These are phyloP conservation scores for Spencermartinsiella ligniputridi DNA, from an alignment of 1,139 yeast genomes.

Conservation along the genomic window DNA sequence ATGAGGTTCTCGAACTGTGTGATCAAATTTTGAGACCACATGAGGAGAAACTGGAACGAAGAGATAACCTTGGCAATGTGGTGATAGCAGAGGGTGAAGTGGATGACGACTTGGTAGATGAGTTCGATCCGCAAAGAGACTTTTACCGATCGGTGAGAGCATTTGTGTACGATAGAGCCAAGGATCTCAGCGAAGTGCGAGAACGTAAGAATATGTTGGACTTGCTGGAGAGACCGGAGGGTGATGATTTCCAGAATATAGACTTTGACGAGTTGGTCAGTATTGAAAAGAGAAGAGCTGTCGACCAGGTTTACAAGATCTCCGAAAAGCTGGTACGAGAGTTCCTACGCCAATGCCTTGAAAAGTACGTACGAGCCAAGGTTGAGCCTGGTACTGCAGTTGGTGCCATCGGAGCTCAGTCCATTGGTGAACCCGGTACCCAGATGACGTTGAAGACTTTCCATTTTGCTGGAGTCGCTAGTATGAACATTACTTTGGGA, in stretches of 20 bases:
- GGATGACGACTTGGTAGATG: constrained; percentile 53
- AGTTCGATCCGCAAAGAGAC: constrained; percentile 77
- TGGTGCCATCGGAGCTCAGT: constrained; percentile 98
- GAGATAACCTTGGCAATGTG: constrained; percentile 67
- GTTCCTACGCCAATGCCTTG: constrained; percentile 72
- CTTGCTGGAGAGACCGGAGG: constrained; percentile 42
- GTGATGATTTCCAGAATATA: constrained; percentile 34
- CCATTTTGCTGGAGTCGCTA: constrained; percentile 99
- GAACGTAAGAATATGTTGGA: constrained; percentile 47
- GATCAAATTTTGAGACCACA: constrained; percentile 57
- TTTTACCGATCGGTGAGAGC: constrained; percentile 72
- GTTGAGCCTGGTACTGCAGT: constrained; percentile 99
- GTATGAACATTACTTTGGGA: constrained; percentile 98
- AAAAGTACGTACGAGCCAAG: constrained; percentile 81
- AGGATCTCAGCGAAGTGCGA: constrained; percentile 53
- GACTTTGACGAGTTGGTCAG: constrained; percentile 45
- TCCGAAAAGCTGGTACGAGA: constrained; percentile 55
- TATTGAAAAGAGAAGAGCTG: constrained; percentile 42
- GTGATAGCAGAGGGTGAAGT: constrained; percentile 38
- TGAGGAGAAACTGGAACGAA: constrained; percentile 55
- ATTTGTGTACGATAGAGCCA: constrained; percentile 56
- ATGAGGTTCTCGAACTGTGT: constrained; percentile 54
- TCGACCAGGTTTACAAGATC: constrained; percentile 71
- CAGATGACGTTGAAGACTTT: constrained; percentile 98
- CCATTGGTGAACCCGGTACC: constrained; percentile 99